A percentile compares a stretch with the other conserved stretches of the same genome.
Conservation (phyloP, 176 grass and related monocot species). For the Zoysia pacifica region DNA sequence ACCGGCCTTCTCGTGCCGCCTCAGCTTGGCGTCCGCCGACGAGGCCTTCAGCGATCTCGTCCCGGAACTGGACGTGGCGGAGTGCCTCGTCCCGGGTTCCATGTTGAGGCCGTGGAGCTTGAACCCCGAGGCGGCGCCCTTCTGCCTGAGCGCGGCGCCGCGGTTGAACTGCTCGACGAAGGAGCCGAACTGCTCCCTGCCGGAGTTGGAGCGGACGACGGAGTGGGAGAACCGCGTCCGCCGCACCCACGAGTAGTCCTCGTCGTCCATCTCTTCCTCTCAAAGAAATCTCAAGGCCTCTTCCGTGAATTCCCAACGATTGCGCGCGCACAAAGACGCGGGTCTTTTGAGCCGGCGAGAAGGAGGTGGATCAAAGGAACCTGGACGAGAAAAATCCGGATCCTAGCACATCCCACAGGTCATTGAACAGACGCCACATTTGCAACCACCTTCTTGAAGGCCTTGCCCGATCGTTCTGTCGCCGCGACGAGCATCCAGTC, state of each 20-base stretch:
- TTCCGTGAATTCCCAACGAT: background rate
- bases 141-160: constrained; percentile 42
- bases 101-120: constrained; percentile 46
- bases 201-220: constrained; percentile 53
- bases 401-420: constrained; percentile 55
- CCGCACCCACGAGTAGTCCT: constrained; percentile 78
- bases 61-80: background rate
- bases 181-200: constrained; percentile 48
- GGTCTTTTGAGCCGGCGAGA: background rate
- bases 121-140: constrained; percentile 33
- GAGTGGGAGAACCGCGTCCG: constrained; percentile 79
- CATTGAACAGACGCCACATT: constrained; percentile 57
- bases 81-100: constrained; percentile 32
- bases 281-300: background rate
- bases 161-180: constrained; percentile 59
- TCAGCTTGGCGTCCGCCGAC: background rate
- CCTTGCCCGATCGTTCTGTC: background rate
- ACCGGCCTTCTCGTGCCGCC: background rate
- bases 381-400: constrained; percentile 61
- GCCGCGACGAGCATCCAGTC: background rate
- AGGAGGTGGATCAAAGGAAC: constrained; percentile 36
- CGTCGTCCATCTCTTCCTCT: constrained; percentile 55
- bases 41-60: background rate
- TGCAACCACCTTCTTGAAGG: background rate
- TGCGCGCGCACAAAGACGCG: background rate